Percentiles rank a stretch among this genome's conserved stretches.
Evolutionary conservation across 1,284 basidiomycete genomes (phyloP).

Genomic region (Rhodotorula glutinis): DNA sequence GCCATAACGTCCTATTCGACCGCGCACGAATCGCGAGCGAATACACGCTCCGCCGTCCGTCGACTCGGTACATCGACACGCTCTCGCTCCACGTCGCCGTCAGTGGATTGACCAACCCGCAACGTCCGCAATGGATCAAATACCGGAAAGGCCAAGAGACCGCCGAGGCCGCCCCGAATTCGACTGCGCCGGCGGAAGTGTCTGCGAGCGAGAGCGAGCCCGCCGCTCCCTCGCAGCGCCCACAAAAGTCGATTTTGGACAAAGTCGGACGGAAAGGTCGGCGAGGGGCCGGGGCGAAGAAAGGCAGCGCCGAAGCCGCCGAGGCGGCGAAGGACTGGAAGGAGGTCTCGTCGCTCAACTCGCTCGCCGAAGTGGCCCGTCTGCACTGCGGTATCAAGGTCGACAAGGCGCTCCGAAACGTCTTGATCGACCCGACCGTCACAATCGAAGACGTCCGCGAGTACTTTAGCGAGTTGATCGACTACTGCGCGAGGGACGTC

Average conservation of each 20-base stretch:
- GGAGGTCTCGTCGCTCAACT: conserved; percentile 87
- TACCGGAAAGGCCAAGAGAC: conserved; percentile 53
- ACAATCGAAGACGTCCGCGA: conserved; percentile 64
- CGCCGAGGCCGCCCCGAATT: conserved; percentile 47
- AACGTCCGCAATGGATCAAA: conserved; percentile 87
- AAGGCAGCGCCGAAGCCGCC: not conserved
- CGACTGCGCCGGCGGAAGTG: conserved; percentile 47
- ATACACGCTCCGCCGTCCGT: conserved; percentile 67
- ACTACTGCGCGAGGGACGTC: conserved; percentile 86
- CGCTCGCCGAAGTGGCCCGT: conserved; percentile 84
- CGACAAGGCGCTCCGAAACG: conserved; percentile 74
- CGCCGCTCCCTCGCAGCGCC: conserved; percentile 26
- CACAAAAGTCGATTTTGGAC: conserved; percentile 4
- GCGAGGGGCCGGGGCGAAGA: not conserved
- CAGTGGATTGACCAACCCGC: conserved; percentile 90
- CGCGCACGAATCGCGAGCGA: conserved; percentile 80
- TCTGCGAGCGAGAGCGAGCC: conserved; percentile 42
- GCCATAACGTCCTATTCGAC: conserved; percentile 96
- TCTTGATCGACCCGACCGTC: conserved; percentile 63
- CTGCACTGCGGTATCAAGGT: conserved; percentile 80
- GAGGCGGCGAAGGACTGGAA: conserved; percentile 65
- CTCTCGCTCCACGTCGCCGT: conserved; percentile 94
- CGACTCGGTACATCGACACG: conserved; percentile 86
- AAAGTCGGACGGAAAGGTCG: not conserved
- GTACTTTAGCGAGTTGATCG: conserved; percentile 71